Percentiles rank a stretch among this genome's conserved stretches.
phyloP scores from a whole-genome alignment of 2,329 filamentous ascomycete species.

The Nigrospora osmanthi region DNA sequence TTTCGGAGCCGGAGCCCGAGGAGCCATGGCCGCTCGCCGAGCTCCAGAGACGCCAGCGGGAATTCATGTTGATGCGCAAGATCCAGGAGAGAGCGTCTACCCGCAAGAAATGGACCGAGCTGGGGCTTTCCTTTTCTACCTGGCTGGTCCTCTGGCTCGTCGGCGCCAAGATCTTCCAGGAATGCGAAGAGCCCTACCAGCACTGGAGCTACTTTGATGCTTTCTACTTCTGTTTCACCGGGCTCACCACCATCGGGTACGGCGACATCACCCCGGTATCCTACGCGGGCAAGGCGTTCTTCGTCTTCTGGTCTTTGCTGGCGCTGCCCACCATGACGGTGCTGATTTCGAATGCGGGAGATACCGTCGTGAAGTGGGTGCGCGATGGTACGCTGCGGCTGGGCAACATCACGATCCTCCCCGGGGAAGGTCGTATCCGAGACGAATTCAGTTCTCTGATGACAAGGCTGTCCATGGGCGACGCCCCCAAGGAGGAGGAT shows the following conservation, averaged over 20 bases:
- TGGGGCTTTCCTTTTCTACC: constrained; percentile 57
- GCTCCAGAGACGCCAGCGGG: constrained; percentile 54
- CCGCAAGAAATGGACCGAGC: constrained; percentile 67
- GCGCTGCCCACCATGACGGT: constrained; percentile 85
- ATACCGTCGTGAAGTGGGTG: constrained; percentile 66
- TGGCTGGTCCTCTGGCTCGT: constrained; percentile 74
- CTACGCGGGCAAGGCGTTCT: constrained; percentile 75
- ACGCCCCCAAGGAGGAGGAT: constrained; percentile 27
- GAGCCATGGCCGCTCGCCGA: constrained; percentile 25
- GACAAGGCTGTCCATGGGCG: constrained; percentile 33
- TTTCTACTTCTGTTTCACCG: constrained; percentile 81
- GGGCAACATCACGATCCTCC: constrained; percentile 53
- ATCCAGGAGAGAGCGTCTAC: constrained; percentile 61
- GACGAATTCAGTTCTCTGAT: constrained; percentile 36
- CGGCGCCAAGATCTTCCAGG: constrained; percentile 67
- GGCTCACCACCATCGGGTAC: constrained; percentile 79
- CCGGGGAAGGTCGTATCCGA: constrained; percentile 42
- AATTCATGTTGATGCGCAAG: constrained; percentile 74
- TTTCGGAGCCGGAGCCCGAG: background rate
- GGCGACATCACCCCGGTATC: constrained; percentile 72
- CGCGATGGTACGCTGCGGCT: constrained; percentile 47
- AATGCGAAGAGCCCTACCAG: constrained; percentile 44
- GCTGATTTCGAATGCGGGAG: constrained; percentile 73
- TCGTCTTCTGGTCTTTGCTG: constrained; percentile 86
- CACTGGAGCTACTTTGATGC: constrained; percentile 69